Conservation (phyloP, 2,329 filamentous ascomycete species). For the Paecilomyces dactylethromorphus region DNA sequence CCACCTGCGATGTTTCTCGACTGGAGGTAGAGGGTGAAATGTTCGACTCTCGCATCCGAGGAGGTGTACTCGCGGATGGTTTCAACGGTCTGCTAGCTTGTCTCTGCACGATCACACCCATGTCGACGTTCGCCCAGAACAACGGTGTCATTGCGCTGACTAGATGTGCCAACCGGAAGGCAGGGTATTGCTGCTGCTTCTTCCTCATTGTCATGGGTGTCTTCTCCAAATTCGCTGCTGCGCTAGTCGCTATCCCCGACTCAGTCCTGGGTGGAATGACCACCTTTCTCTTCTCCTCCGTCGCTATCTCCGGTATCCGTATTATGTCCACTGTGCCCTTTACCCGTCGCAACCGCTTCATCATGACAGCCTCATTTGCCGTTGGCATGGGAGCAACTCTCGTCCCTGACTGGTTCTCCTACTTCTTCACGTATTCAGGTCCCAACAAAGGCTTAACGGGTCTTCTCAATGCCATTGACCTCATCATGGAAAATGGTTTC, state of each 20-base stretch:
- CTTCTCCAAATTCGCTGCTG: constrained; percentile 64
- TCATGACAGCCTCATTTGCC: constrained; percentile 55
- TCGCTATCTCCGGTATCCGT: constrained; percentile 59
- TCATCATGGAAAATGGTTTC: constrained; percentile 61
- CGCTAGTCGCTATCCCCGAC: constrained; percentile 59
- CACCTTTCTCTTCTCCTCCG: constrained; percentile 62
- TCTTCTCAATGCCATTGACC: constrained; percentile 44
- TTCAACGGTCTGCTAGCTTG: constrained; percentile 58
- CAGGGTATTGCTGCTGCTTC: constrained; percentile 59
- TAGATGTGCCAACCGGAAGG: constrained; percentile 61
- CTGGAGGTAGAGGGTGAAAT: constrained; percentile 57
- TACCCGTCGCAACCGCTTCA: constrained; percentile 60
- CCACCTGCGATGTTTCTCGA: constrained; percentile 60
- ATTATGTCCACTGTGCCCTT: constrained; percentile 59
- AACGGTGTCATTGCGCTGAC: constrained; percentile 64
- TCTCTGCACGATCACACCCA: constrained; percentile 61
- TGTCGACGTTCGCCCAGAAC: constrained; percentile 64
- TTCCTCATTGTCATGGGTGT: constrained; percentile 64
- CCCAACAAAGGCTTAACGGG: constrained; percentile 64
- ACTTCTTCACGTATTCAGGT: constrained; percentile 40
- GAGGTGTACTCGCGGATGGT: constrained; percentile 60
- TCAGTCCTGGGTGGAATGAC: constrained; percentile 44
- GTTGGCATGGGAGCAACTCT: constrained; percentile 52
- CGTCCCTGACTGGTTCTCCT: constrained; percentile 42
- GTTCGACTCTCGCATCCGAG: constrained; percentile 65